Conservation (phyloP, 169 alveolate genomes). For the Plasmodium fragile region DNA sequence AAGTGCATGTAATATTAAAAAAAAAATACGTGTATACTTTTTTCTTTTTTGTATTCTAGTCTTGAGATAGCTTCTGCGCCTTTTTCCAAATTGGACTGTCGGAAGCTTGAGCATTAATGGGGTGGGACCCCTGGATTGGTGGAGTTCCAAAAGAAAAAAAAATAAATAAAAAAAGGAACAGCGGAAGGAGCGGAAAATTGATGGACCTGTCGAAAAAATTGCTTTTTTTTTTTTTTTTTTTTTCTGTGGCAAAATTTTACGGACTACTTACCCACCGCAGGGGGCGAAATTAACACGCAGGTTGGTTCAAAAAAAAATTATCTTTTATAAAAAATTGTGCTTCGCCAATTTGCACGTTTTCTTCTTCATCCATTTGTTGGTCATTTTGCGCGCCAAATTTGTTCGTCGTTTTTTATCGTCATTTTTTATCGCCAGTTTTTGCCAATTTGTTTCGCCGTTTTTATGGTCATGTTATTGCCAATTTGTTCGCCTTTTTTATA, state of each 20-base stretch:
- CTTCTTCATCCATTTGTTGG: background rate
- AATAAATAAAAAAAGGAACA: background rate
- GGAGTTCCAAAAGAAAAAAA: background rate
- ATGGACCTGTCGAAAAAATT: background rate
- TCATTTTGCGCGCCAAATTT: background rate
- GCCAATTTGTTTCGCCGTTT: background rate
- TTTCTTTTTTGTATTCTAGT: background rate
- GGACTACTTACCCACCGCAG: background rate
- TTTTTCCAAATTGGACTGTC: background rate
- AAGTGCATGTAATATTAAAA: background rate
- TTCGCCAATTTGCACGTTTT: background rate
- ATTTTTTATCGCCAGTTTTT: too few species aligned
- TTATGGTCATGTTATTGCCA: background rate
- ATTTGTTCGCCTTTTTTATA: background rate
- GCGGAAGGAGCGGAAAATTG: background rate
- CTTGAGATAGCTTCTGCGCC: background rate
- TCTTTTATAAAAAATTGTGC: background rate
- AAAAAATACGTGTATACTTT: background rate
- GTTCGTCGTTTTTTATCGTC: background rate
- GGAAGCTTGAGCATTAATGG: background rate
- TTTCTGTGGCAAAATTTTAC: background rate
- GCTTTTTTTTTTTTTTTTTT: background rate
- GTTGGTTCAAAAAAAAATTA: background rate
- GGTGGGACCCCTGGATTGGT: background rate
- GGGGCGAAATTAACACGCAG: background rate